phyloP scores from a whole-genome alignment of 768 basidiomycete genomes.

The Lactifluus rugatus region DNA sequence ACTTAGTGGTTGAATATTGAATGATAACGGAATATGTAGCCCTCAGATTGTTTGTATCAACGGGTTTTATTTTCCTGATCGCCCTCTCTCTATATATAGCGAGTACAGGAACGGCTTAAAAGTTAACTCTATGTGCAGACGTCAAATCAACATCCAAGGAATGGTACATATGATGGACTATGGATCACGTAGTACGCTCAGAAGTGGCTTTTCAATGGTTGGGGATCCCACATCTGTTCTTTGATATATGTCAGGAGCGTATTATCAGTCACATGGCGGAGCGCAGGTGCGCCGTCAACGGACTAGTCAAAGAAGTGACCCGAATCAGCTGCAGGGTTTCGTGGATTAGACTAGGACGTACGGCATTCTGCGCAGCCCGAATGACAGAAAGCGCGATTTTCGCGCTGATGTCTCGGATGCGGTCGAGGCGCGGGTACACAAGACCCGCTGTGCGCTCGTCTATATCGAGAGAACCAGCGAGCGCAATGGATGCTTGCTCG shows the following conservation, averaged over 20 bases:
- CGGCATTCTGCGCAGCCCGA: slow-evolving; percentile 68
- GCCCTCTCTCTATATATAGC: not conserved
- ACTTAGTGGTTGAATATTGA: not conserved
- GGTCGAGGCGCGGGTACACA: slow-evolving; percentile 75
- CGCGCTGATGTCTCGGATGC: slow-evolving; percentile 79
- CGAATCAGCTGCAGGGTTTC: slow-evolving; percentile 1
- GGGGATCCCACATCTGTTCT: slow-evolving; percentile 67
- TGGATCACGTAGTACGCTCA: not conserved
- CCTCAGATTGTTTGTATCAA: slow-evolving; percentile 11
- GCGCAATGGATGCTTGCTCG: slow-evolving; percentile 74
- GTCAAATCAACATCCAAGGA: not conserved
- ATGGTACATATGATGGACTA: not conserved
- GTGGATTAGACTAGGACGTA: slow-evolving; percentile 27
- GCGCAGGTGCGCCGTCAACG: slow-evolving; percentile 27
- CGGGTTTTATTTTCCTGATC: not conserved
- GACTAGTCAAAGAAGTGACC: slow-evolving; percentile 13
- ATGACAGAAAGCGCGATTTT: slow-evolving; percentile 68
- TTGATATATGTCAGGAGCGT: slow-evolving; percentile 47
- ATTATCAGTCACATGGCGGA: slow-evolving; percentile 47
- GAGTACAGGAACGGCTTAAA: not conserved
- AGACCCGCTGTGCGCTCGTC: slow-evolving; percentile 60
- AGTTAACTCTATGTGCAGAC: slow-evolving; percentile 8
- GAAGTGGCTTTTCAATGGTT: slow-evolving; percentile 6
- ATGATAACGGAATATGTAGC: slow-evolving; percentile 8
- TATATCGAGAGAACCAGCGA: slow-evolving; percentile 59